A percentile compares a stretch with the other conserved stretches of the same genome.
Evolutionary conservation across 805 yeast species (phyloP).

Genomic region (Torulaspora gathmanii): DNA sequence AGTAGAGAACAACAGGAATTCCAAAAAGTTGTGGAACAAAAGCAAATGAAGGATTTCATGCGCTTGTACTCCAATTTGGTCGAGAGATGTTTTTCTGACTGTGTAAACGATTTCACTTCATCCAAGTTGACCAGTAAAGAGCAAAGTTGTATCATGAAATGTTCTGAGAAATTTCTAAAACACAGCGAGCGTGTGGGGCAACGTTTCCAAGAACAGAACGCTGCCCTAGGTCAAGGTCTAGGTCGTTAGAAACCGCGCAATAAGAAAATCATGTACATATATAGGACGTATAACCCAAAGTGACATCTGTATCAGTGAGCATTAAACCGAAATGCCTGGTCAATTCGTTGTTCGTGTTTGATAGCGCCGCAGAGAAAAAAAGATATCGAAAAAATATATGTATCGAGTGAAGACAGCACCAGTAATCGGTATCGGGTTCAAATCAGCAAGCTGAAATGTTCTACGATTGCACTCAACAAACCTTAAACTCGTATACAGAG

Average conservation of each 20-base stretch:
- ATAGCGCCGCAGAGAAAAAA: neutral
- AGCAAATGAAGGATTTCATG: constrained; percentile 99
- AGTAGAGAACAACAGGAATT: constrained; percentile 95
- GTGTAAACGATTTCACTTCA: constrained; percentile 98
- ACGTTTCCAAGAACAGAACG: constrained; percentile 97
- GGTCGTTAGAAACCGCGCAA: constrained; percentile 27
- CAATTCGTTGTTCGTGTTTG: neutral
- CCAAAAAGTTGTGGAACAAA: constrained; percentile 90
- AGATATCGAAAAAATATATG: constrained; percentile 6
- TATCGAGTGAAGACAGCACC: constrained; percentile 23
- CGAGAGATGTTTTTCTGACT: constrained; percentile 94
- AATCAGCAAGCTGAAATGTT: constrained; percentile 18
- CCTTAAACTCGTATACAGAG: constrained; percentile 14
- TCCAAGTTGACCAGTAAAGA: constrained; percentile 81
- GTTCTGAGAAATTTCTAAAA: constrained; percentile 96
- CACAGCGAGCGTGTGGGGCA: constrained; percentile 98
- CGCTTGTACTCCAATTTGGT: constrained; percentile 90
- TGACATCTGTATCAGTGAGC: neutral
- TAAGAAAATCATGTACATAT: constrained; percentile 11
- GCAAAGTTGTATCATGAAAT: constrained; percentile 76
- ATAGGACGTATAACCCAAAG: constrained; percentile 1
- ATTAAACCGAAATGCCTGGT: neutral
- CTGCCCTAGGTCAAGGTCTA: constrained; percentile 69
- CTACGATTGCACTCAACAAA: constrained; percentile 40
- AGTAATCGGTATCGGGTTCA: constrained; percentile 39